Percentiles rank a stretch among this genome's conserved stretches.
Conservation (phyloP, 169 alveolate genomes). For the Cryptosporidium canis region DNA sequence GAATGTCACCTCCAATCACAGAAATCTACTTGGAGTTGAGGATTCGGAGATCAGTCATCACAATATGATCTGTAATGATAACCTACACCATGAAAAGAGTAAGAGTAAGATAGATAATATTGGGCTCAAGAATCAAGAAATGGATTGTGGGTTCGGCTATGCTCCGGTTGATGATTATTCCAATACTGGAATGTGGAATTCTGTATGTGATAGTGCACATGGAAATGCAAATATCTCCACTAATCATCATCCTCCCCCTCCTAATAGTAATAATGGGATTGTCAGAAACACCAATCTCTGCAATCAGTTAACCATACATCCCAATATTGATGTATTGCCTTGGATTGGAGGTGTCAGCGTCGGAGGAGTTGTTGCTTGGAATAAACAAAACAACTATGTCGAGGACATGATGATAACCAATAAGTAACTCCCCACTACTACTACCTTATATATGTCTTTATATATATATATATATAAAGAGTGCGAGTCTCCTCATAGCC, state of each 20-base stretch:
- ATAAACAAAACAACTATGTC: constrained; percentile 38
- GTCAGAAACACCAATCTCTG: not conserved
- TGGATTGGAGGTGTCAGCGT: constrained; percentile 49
- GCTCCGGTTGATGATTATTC: constrained; percentile 55
- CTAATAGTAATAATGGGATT: constrained; percentile 1
- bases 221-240: not conserved
- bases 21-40: constrained; percentile 11
- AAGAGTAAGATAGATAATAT: constrained; percentile 38
- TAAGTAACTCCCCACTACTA: not conserved
- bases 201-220: constrained; percentile 14
- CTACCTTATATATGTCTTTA: not conserved
- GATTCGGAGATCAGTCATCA: constrained; percentile 30
- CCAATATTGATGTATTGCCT: constrained; percentile 45
- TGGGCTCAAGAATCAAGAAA: constrained; percentile 49
- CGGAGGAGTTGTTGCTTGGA: constrained; percentile 53
- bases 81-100: not conserved
- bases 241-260: not conserved
- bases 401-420: constrained; percentile 20
- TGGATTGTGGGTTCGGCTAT: constrained; percentile 57
- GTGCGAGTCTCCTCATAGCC: too few species aligned
- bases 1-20: not conserved
- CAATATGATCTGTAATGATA: constrained; percentile 3
- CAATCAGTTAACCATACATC: constrained; percentile 21
- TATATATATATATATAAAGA: not conserved
- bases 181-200: constrained; percentile 36